These are phyloP conservation scores for Rubia yunnanensis DNA, from an alignment of 257 asterid species.

Conservation along the genomic window DNA sequence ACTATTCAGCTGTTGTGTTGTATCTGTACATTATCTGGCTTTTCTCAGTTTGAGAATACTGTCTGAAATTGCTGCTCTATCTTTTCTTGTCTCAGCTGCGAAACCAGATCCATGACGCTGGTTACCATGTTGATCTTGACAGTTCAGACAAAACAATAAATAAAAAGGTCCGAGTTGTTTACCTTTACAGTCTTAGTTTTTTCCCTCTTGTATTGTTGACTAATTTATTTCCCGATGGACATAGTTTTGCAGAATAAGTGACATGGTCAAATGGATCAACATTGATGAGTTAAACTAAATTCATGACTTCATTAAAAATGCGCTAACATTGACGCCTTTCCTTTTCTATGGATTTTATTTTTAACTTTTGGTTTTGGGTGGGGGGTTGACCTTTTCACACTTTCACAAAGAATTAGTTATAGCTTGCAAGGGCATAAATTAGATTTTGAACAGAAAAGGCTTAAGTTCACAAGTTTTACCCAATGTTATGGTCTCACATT, in stretches of 20 bases:
- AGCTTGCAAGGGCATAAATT: background rate
- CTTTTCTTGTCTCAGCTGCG: conserved; percentile 42
- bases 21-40: background rate
- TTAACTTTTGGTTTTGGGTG: too few relatives aligned
- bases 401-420: background rate
- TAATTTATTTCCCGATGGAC: too few relatives aligned
- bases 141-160: conserved; percentile 78
- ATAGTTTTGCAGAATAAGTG: background rate
- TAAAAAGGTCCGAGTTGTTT: conserved; percentile 55
- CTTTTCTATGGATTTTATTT: too few relatives aligned
- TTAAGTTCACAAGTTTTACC: background rate
- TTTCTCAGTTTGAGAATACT: background rate
- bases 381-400: background rate
- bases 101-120: conserved; percentile 67
- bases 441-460: background rate
- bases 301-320: too few relatives aligned
- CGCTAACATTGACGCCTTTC: too few relatives aligned
- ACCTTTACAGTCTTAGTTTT: background rate
- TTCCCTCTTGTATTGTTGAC: background rate
- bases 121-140: conserved; percentile 81
- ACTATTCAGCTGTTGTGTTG: background rate
- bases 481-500: background rate
- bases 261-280: background rate
- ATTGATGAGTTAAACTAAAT: background rate
- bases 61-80: conserved; percentile 3